These are phyloP conservation scores for Stagonosporopsis vannaccii DNA, from an alignment of 2,329 filamentous ascomycete species.

Conservation along the genomic window DNA sequence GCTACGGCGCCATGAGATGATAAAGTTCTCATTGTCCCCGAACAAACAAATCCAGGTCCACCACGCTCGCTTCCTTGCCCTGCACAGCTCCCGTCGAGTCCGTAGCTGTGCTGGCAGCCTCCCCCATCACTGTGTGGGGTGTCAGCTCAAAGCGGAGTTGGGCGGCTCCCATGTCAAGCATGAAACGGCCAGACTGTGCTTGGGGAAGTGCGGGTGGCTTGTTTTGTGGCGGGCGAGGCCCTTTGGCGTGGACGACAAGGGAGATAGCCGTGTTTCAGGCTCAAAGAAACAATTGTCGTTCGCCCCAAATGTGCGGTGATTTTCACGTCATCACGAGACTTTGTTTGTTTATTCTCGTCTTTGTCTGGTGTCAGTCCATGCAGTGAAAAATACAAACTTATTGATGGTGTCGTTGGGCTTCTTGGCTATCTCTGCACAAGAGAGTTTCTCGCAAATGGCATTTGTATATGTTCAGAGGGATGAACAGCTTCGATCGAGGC, in stretches of 20 bases:
- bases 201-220: neutral
- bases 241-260: neutral
- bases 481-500: neutral
- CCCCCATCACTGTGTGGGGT: neutral
- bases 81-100: neutral
- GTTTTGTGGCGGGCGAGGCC: neutral
- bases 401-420: neutral
- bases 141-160: constrained; percentile 4
- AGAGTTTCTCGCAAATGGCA: neutral
- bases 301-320: neutral
- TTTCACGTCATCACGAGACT: neutral
- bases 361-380: neutral
- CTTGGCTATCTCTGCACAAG: neutral
- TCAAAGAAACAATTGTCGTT: neutral
- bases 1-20: constrained; percentile 1
- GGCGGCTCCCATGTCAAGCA: neutral
- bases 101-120: constrained; percentile 1
- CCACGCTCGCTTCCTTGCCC: neutral
- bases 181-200: constrained; percentile 5
- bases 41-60: constrained; percentile 5
- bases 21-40: neutral
- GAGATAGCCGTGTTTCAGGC: constrained; percentile 6
- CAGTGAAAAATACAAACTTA: neutral
- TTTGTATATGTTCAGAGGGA: neutral
- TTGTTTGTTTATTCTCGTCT: constrained; percentile 2